Evolutionary conservation across 2,329 filamentous ascomycete species (phyloP), one percentile per base, ranked within the genome.

Genomic region (Magnaporthiopsis poae): DNA sequence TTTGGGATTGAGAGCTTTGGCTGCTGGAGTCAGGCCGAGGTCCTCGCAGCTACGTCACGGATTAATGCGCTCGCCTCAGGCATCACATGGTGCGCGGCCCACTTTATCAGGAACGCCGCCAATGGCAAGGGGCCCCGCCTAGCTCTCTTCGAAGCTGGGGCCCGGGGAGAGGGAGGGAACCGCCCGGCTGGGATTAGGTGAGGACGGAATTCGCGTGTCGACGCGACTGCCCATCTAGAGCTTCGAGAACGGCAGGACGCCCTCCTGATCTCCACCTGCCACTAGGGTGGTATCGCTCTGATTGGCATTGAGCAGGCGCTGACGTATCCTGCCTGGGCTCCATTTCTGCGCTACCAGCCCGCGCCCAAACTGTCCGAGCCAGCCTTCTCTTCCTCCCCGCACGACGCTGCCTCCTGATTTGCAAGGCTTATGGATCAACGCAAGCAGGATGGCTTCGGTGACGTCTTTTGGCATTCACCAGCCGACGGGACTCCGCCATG

Each of bases 401-500:
- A 52, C 21, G 46, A n/a, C 46, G 46, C 18, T 21, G 46, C 18
- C 46, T 56, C 46, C 46, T 11, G 21, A 35, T 39, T n/a, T 33
- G n/a, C 63, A 52, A 31, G 21, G 67, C 67, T 67, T 67, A 68
- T 67, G 67, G 67, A 68, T 64, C 66, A 36, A 52, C 29, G 59
- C 35, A 56, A 36, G 46, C 56, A 31, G 59, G 59, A 99, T 99
- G 96, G 94, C 94, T 72, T 88, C 90, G 75, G 87, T 97, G 79
- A 90, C 87, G 77, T 97, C 94, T 70, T 85, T 97, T 73, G 95
- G 95, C 77, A 83, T 96, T 74, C 94, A 98, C 81, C 88, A 90
- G 79, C 93, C 96, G 68, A 86, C 90, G 68, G 92, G 90, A 70
- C 83, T 98, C 70, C 87, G 86, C 69, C 92, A 95, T 80, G 88